Percentiles rank a stretch among this genome's conserved stretches.
Evolutionary conservation across 2,329 filamentous ascomycete genomes (phyloP).

Genomic region (Neofusicoccum umdonicola): DNA sequence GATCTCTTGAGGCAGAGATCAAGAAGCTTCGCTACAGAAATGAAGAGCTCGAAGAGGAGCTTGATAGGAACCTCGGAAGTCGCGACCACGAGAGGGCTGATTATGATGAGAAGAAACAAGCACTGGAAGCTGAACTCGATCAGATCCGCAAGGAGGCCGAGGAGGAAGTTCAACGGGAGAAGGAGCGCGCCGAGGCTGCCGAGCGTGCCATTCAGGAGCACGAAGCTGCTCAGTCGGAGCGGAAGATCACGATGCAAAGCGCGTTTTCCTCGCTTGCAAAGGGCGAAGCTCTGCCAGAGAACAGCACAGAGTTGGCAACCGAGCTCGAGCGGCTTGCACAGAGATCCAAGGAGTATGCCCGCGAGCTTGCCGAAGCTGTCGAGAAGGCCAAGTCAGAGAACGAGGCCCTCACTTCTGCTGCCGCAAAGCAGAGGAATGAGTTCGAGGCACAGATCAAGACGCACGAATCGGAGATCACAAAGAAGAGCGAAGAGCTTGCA

Average conservation of each 20-base stretch:
- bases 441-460: constrained; percentile 37
- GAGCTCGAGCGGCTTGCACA: constrained; percentile 47
- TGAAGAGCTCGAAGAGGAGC: constrained; percentile 88
- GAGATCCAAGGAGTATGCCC: constrained; percentile 42
- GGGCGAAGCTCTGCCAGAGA: constrained; percentile 32
- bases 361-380: constrained; percentile 47
- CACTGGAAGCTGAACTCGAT: constrained; percentile 70
- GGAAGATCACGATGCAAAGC: constrained; percentile 28
- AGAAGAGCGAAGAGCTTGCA: constrained; percentile 44
- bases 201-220: constrained; percentile 38
- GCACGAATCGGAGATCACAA: constrained; percentile 37
- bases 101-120: constrained; percentile 65
- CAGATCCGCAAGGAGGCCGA: constrained; percentile 50
- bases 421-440: constrained; percentile 40
- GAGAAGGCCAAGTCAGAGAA: constrained; percentile 49
- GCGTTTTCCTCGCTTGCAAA: constrained; percentile 40
- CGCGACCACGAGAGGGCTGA: constrained; percentile 76
- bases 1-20: constrained; percentile 77
- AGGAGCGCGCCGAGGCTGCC: constrained; percentile 24
- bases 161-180: constrained; percentile 49
- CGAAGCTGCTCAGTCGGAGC: constrained; percentile 40
- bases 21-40: constrained; percentile 71
- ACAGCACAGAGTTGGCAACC: constrained; percentile 37
- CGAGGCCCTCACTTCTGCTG: constrained; percentile 38
- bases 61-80: constrained; percentile 79